A percentile compares a stretch with the other conserved stretches of the same genome.
phyloP scores from a whole-genome alignment of 2,329 filamentous ascomycete species.

The Pseudopithomyces chartarum region DNA sequence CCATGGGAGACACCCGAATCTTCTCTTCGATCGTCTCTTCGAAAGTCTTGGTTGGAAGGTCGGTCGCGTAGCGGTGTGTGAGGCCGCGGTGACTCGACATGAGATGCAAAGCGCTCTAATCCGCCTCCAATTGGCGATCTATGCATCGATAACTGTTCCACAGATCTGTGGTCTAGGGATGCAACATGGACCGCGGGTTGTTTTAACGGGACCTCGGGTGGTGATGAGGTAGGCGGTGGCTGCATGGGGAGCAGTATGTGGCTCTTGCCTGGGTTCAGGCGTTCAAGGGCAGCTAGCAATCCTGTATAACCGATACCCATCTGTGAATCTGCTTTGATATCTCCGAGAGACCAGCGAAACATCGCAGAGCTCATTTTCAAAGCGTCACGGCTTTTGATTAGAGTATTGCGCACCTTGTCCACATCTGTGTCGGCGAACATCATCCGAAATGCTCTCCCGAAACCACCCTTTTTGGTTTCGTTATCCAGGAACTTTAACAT shows the following conservation, averaged over 20 bases:
- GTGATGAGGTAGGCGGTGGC: slow-evolving; percentile 38
- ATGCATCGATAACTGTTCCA: not conserved
- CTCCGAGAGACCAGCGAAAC: slow-evolving; percentile 68
- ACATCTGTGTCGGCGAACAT: slow-evolving; percentile 61
- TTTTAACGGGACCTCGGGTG: slow-evolving; percentile 34
- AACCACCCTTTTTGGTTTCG: slow-evolving; percentile 62
- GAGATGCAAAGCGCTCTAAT: not conserved
- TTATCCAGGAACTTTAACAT: slow-evolving; percentile 65
- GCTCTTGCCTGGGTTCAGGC: slow-evolving; percentile 46
- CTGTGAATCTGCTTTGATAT: slow-evolving; percentile 61
- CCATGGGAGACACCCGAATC: slow-evolving; percentile 17
- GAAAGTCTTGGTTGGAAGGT: slow-evolving; percentile 20
- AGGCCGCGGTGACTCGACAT: slow-evolving; percentile 4
- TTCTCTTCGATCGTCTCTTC: slow-evolving; percentile 6
- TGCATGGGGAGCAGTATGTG: slow-evolving; percentile 28
- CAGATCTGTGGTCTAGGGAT: not conserved
- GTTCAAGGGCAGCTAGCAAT: slow-evolving; percentile 67
- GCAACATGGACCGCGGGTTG: slow-evolving; percentile 10
- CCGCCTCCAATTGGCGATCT: not conserved
- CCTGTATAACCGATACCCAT: slow-evolving; percentile 71
- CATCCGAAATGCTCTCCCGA: slow-evolving; percentile 67
- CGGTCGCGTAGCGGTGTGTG: slow-evolving; percentile 13
- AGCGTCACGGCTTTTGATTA: slow-evolving; percentile 64
- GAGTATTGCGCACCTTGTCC: slow-evolving; percentile 61
- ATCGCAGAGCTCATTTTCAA: slow-evolving; percentile 67